These are phyloP conservation scores for Centaurea solstitialis DNA, from an alignment of 129 eudicot species.

Conservation along the genomic window DNA sequence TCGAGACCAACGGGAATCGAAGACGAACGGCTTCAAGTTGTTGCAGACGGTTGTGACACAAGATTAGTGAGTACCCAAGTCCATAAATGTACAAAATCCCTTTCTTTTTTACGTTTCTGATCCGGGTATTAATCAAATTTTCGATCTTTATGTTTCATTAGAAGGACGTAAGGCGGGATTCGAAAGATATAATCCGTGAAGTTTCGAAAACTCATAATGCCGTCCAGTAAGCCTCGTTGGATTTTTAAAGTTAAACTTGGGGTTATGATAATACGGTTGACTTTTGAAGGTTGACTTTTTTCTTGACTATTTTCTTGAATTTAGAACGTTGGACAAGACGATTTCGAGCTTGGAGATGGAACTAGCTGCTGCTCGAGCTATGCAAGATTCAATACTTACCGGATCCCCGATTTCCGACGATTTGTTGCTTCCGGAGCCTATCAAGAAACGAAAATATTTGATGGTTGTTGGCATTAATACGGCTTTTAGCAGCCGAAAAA, in stretches of 20 bases:
- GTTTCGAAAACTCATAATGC: conserved; percentile 67
- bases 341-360: conserved; percentile 93
- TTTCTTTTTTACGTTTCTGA: background rate
- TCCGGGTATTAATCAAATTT: background rate
- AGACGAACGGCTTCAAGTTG: conserved; percentile 53
- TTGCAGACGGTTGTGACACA: conserved; percentile 66
- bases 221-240: conserved; percentile 55
- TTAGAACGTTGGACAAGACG: conserved; percentile 66
- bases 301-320: background rate
- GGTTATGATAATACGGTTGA: background rate
- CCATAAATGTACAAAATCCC: background rate
- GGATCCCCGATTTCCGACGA: conserved; percentile 81
- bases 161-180: conserved; percentile 54
- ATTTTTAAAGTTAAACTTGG: background rate
- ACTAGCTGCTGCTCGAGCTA: conserved; percentile 89
- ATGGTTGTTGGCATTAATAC: conserved; percentile 96
- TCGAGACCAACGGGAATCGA: conserved; percentile 41
- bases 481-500: conserved; percentile 94
- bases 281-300: conserved; percentile 5
- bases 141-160: conserved; percentile 22
- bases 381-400: conserved; percentile 78
- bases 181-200: conserved; percentile 54
- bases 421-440: conserved; percentile 46
- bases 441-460: conserved; percentile 77
- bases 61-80: conserved; percentile 50